Percentiles rank a stretch among this genome's conserved stretches.
Evolutionary conservation across 2,329 filamentous ascomycete species (phyloP).

Genomic region (Pestalotiopsis sp.): DNA sequence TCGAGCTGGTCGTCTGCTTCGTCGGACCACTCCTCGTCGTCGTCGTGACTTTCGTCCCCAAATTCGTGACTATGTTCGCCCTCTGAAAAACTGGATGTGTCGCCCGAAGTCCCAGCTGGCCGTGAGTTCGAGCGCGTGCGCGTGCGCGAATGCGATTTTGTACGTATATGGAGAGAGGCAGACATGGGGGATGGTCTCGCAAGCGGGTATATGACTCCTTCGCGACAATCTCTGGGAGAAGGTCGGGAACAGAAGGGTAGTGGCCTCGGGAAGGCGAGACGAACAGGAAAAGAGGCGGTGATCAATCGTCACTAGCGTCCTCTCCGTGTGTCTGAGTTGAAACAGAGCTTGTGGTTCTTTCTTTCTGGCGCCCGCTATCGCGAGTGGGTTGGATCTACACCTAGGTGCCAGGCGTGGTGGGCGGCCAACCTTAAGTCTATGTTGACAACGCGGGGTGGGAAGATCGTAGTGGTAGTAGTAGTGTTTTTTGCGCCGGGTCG

Average conservation of each 20-base stretch:
- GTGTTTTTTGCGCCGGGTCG: neutral
- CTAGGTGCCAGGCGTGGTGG: neutral
- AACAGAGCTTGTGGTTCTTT: conserved; percentile 10
- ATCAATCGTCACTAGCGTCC: conserved; percentile 15
- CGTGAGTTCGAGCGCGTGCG: neutral
- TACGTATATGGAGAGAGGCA: neutral
- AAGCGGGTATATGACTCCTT: conserved; percentile 41
- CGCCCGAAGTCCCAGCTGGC: conserved; percentile 1
- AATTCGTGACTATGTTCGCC: conserved; percentile 35
- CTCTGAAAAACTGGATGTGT: conserved; percentile 38
- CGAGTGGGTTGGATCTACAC: conserved; percentile 12
- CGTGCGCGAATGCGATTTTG: conserved; percentile 5
- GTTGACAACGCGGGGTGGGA: conserved; percentile 4
- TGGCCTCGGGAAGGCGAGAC: conserved; percentile 20
- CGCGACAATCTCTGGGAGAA: conserved; percentile 47
- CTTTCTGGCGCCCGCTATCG: conserved; percentile 8
- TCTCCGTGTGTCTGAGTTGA: conserved; percentile 16
- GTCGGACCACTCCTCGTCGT: conserved; percentile 26
- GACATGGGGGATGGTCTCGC: conserved; percentile 30
- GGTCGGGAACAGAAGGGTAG: conserved; percentile 46
- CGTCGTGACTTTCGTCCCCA: conserved; percentile 14
- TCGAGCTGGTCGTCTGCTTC: conserved; percentile 47
- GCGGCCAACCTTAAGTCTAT: conserved; percentile 5
- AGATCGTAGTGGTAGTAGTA: too few species aligned
- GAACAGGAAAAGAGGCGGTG: conserved; percentile 6